Conservation (phyloP, 108 stramenopile genomes). For the Epithemia pelagica region DNA sequence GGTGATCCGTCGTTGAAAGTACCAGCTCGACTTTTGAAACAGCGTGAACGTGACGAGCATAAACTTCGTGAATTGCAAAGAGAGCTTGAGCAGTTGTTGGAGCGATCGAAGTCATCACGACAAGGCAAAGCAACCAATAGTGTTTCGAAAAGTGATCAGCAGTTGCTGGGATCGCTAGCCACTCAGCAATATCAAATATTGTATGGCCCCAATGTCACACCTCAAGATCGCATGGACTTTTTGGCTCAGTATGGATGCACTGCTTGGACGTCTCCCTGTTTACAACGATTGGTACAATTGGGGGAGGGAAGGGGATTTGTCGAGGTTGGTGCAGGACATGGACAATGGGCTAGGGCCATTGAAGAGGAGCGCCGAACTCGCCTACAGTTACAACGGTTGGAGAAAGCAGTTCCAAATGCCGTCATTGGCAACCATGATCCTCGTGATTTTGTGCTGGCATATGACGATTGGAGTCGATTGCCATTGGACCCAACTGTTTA, state of each 20-base stretch:
- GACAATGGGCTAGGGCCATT: conserved; percentile 72
- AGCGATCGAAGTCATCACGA: too few species aligned
- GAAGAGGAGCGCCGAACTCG: too few species aligned
- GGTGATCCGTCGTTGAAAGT: too few species aligned
- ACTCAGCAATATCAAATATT: conserved; percentile 47
- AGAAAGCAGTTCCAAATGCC: background rate
- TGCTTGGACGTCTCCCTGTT: conserved; percentile 50
- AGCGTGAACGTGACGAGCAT: too few species aligned
- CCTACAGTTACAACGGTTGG: conserved; percentile 19
- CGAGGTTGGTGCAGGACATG: conserved; percentile 83
- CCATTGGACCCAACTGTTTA: conserved; percentile 65
- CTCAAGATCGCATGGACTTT: conserved; percentile 69
- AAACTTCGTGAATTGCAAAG: too few species aligned
- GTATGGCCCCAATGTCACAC: conserved; percentile 65
- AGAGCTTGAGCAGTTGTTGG: too few species aligned
- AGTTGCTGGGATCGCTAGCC: too few species aligned
- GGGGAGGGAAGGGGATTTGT: conserved; percentile 54
- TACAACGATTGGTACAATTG: conserved; percentile 33
- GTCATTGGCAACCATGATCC: background rate
- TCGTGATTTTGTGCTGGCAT: conserved; percentile 59
- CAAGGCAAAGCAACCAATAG: too few species aligned
- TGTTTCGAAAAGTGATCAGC: too few species aligned
- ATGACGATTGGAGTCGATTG: conserved; percentile 55
- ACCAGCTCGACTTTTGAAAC: too few species aligned
- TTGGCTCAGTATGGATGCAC: conserved; percentile 70